Percentiles rank a stretch among this genome's conserved stretches.
These are phyloP conservation scores for Pseudogymnoascus sp. DNA, from an alignment of 2,329 filamentous ascomycete species.

Conservation along the genomic window DNA sequence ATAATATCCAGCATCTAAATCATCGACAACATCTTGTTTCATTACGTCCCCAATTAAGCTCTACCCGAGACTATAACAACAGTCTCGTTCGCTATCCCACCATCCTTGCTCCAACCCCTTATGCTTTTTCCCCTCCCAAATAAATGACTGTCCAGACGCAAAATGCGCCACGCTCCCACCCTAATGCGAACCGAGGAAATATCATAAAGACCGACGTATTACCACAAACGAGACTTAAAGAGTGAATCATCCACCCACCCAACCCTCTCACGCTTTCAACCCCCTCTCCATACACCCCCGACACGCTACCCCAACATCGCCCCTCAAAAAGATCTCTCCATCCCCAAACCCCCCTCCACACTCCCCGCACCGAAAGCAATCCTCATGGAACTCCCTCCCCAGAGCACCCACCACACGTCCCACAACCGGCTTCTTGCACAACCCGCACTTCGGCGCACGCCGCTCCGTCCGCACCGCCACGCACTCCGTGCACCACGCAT, in stretches of 20 bases:
- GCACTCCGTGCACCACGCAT: constrained; percentile 91
- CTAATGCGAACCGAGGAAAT: neutral
- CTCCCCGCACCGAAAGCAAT: constrained; percentile 75
- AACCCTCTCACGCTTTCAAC: constrained; percentile 40
- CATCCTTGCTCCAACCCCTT: neutral
- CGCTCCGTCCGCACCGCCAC: constrained; percentile 88
- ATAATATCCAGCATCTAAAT: neutral
- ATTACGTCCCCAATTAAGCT: neutral
- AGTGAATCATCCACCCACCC: neutral
- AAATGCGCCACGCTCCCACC: neutral
- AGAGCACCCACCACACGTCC: constrained; percentile 86
- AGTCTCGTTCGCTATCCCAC: neutral
- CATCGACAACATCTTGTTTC: neutral
- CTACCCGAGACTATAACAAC: neutral
- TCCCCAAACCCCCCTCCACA: constrained; percentile 56
- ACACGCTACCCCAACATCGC: constrained; percentile 50
- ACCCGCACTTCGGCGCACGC: constrained; percentile 78
- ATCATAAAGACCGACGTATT: neutral
- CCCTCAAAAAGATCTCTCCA: constrained; percentile 57
- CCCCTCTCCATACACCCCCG: constrained; percentile 54
- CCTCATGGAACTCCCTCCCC: constrained; percentile 86
- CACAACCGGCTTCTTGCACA: constrained; percentile 76
- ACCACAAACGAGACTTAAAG: neutral
- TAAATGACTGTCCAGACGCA: neutral
- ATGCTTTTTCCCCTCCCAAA: neutral